Percentiles rank a stretch among this genome's conserved stretches.
Conservation (phyloP, 208 protist genomes). For the Borovskyia barvae region DNA sequence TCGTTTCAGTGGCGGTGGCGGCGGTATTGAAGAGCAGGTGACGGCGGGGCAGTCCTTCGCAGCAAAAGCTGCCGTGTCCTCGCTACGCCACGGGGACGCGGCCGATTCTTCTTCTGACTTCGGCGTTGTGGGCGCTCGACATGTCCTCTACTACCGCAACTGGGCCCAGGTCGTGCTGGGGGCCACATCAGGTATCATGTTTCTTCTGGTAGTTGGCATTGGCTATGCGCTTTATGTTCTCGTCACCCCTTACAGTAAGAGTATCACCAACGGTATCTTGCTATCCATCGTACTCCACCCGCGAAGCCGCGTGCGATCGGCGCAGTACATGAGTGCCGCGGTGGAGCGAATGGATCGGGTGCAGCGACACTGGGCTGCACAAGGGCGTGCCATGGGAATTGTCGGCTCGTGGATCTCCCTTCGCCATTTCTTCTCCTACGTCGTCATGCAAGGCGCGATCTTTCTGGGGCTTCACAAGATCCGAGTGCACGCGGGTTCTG, state of each 20-base stretch:
- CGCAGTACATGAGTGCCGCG: constrained; percentile 30
- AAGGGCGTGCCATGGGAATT: constrained; percentile 27
- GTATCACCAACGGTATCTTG: constrained; percentile 47
- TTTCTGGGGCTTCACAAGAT: constrained; percentile 70
- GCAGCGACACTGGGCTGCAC: constrained; percentile 30
- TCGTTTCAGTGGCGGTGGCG: too few relatives aligned
- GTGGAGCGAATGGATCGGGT: constrained; percentile 37
- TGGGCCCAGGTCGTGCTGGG: constrained; percentile 53
- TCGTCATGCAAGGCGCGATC: constrained; percentile 43
- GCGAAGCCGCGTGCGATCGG: constrained; percentile 30
- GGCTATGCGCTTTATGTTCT: constrained; percentile 45
- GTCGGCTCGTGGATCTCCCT: constrained; percentile 42
- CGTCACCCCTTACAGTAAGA: constrained; percentile 50
- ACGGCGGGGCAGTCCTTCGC: too few relatives aligned
- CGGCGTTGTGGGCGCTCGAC: neutral
- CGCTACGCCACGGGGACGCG: too few relatives aligned
- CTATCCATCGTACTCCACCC: constrained; percentile 71
- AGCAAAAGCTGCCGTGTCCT: too few relatives aligned
- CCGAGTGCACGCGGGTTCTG: constrained; percentile 1
- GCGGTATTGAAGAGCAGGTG: too few relatives aligned
- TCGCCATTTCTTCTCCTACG: constrained; percentile 44
- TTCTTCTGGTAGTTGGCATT: constrained; percentile 38
- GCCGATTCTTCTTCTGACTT: neutral
- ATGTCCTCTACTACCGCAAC: constrained; percentile 18
- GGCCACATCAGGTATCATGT: constrained; percentile 51